Base-by-base conservation (phyloP, 192 early-diverging fungal species). In the Coemansia sp. region DNA sequence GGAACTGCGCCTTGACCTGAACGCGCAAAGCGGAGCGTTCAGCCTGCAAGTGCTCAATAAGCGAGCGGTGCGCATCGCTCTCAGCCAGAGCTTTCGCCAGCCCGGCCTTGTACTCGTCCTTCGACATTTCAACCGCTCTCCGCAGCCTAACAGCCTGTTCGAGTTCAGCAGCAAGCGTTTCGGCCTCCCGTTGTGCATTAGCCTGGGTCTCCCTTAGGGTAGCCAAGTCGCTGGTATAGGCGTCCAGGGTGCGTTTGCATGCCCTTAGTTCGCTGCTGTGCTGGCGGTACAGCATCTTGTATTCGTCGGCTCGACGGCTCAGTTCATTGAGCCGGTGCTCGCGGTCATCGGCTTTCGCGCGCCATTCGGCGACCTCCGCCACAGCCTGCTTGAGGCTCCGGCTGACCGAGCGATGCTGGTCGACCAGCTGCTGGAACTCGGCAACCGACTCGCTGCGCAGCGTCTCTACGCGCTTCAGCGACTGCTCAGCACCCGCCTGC, bases 81-180 rank as follows among this genome's bases (percentile, higher is more conserved):
- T 77, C 73, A 5, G 30, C 35, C 41, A 77, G 33, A n/a, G 73
- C 51, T 33, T 62, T 61, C 2, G 63, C 29, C 22, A 77, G 58
- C 32, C 61, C 67, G 3, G 62, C 57, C 56, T 77, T 77, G 49
- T 77, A 77, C 45, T 77, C 73, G 36, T 77, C 73, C 48, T 77
- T 77, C n/a, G 66, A 61, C 62, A 77, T 50, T 54, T 77, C 73
- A 8, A 63, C 49, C 0, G 73, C 73, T 43, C 51, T 48, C 9
- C 62, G 52, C 52, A 77, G 39, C 29, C 56, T 36, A 3, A 29
- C 33, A 1, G 49, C 32, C 52, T 77, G 66, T 14, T 54, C 63
- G 17, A 69, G 34, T 51, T 76, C 73, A 13, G 49, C 58, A 9
- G 21, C 17, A 6, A 69, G 47, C 2, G 62, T 34, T 27, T 50